Conservation (phyloP, 805 yeast species). For the Metschnikowia anglica region DNA sequence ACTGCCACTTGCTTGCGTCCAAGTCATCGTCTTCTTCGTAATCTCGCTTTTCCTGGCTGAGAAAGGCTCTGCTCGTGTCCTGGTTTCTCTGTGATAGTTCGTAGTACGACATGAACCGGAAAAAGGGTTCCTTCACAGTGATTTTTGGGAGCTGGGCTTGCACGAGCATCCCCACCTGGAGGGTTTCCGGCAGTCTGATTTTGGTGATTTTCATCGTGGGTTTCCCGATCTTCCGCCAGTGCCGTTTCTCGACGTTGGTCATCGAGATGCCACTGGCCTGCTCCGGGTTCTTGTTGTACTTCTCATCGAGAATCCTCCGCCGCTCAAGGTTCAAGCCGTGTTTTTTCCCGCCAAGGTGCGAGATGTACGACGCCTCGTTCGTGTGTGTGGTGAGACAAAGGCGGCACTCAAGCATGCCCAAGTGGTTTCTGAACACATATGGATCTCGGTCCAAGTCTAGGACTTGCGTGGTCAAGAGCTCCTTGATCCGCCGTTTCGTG, state of each 20-base stretch:
- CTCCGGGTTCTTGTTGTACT: conserved; percentile 21
- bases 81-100: conserved; percentile 54
- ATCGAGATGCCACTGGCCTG: conserved; percentile 29
- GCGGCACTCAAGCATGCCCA: conserved; percentile 83
- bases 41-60: conserved; percentile 21
- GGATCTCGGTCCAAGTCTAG: conserved; percentile 67
- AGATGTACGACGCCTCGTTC: conserved; percentile 74
- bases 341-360: conserved; percentile 82
- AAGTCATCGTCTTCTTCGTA: conserved; percentile 21
- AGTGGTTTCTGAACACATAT: conserved; percentile 76
- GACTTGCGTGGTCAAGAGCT: conserved; percentile 52
- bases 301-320: conserved; percentile 45
- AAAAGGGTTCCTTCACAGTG: conserved; percentile 54
- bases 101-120: conserved; percentile 72
- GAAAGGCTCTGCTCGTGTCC: conserved; percentile 29
- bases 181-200: conserved; percentile 59
- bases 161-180: conserved; percentile 63
- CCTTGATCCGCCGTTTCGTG: conserved; percentile 63
- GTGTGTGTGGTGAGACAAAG: conserved; percentile 82
- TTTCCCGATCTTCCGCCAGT: conserved; percentile 61
- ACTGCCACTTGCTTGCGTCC: conserved; percentile 53
- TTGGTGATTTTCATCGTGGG: conserved; percentile 72
- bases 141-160: conserved; percentile 57
- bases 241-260: conserved; percentile 44
- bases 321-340: conserved; percentile 74